A percentile compares a stretch with the other conserved stretches of the same genome.
phyloP scores from a whole-genome alignment of 306 rosid genomes.

The Neltuma alba region DNA sequence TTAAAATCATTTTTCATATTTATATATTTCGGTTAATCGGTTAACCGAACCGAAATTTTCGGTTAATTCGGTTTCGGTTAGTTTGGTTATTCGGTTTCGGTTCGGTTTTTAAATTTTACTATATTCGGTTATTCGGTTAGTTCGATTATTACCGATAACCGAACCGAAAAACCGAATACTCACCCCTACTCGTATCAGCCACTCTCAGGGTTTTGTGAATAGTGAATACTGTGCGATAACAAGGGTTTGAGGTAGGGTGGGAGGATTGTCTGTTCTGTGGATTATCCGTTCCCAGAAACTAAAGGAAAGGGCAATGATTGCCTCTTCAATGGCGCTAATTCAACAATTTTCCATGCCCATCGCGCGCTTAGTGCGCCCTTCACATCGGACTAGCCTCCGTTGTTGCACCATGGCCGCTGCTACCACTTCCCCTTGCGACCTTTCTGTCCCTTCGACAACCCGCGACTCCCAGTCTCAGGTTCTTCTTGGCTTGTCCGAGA shows the following conservation, averaged over 20 bases:
- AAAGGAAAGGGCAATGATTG: conserved; percentile 41
- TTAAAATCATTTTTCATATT: too few relatives aligned
- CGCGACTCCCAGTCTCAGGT: conserved; percentile 54
- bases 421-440: conserved; percentile 32
- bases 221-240: not conserved
- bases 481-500: conserved; percentile 85
- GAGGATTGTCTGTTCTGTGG: not conserved
- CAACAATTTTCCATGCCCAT: conserved; percentile 68
- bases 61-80: too few relatives aligned
- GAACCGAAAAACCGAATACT: too few relatives aligned
- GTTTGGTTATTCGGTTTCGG: too few relatives aligned
- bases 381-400: conserved; percentile 41
- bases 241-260: not conserved
- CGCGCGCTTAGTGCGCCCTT: conserved; percentile 52
- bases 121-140: too few relatives aligned
- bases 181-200: too few relatives aligned
- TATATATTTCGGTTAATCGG: too few relatives aligned
- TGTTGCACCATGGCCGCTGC: conserved; percentile 34
- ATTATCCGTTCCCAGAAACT: not conserved
- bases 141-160: too few relatives aligned
- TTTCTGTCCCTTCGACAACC: conserved; percentile 39
- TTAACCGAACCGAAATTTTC: too few relatives aligned
- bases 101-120: too few relatives aligned
- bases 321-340: conserved; percentile 62
- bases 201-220: too few relatives aligned